These are phyloP conservation scores for Torulaspora maleeae DNA, from an alignment of 805 yeast species.

Conservation along the genomic window DNA sequence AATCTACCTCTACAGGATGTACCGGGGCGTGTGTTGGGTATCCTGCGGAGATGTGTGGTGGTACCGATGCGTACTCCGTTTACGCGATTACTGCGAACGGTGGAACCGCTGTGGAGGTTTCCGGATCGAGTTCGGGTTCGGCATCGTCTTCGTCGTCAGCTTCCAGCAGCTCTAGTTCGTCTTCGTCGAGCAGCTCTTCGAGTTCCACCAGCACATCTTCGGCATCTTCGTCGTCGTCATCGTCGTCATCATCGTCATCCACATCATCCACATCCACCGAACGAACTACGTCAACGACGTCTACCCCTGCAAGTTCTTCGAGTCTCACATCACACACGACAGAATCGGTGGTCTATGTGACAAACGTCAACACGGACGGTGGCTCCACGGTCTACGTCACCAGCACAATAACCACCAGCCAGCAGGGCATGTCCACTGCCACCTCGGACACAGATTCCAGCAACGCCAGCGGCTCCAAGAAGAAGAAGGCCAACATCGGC, in stretches of 20 bases:
- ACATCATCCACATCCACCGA: constrained; percentile 8
- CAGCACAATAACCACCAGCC: constrained; percentile 25
- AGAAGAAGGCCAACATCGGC: constrained; percentile 39
- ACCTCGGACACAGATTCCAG: constrained; percentile 11
- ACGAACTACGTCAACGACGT: not conserved
- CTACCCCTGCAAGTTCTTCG: not conserved
- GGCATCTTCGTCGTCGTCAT: constrained; percentile 25
- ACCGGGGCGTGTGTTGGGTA: constrained; percentile 52
- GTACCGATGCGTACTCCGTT: constrained; percentile 45
- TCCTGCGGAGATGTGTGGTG: constrained; percentile 58
- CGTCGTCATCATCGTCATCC: constrained; percentile 12
- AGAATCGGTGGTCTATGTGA: constrained; percentile 20
- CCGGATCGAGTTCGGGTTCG: constrained; percentile 6
- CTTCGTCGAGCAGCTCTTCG: constrained; percentile 22
- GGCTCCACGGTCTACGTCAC: constrained; percentile 31
- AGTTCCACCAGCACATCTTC: constrained; percentile 9
- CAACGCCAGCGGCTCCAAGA: constrained; percentile 10
- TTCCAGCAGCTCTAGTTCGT: constrained; percentile 20
- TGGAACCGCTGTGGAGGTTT: constrained; percentile 15
- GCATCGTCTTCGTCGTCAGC: constrained; percentile 12
- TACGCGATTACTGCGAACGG: constrained; percentile 35
- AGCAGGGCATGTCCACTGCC: constrained; percentile 15
- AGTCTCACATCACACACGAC: constrained; percentile 3
- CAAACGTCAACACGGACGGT: constrained; percentile 28
- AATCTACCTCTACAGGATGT: constrained; percentile 21